These are phyloP conservation scores for Furcasterigmium sp. DNA, from an alignment of 2,329 filamentous ascomycete genomes.

Conservation along the genomic window DNA sequence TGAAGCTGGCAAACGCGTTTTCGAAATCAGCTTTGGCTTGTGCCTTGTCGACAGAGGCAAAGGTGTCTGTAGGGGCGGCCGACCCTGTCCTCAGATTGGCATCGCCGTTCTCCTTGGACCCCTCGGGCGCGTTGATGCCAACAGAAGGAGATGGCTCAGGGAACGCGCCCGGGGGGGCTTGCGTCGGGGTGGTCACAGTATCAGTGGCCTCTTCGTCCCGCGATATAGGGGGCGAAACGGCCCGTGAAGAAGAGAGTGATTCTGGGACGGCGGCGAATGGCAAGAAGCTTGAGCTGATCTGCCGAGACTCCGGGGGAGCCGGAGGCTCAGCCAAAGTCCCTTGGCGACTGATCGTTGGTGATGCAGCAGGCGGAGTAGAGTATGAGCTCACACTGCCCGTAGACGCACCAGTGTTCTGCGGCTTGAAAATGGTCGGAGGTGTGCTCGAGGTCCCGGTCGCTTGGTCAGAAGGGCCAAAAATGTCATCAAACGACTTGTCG, in stretches of 20 bases:
- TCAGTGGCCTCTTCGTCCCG: slow-evolving; percentile 48
- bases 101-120: neutral
- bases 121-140: neutral
- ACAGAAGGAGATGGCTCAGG: slow-evolving; percentile 32
- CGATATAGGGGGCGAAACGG: slow-evolving; percentile 65
- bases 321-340: slow-evolving; percentile 52
- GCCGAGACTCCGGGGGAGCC: slow-evolving; percentile 66
- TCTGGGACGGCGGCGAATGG: slow-evolving; percentile 63
- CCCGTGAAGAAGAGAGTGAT: slow-evolving; percentile 71
- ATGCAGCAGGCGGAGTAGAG: slow-evolving; percentile 50
- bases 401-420: slow-evolving; percentile 53
- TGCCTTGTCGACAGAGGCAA: slow-evolving; percentile 45
- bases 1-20: slow-evolving; percentile 75
- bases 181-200: slow-evolving; percentile 16
- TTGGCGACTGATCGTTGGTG: slow-evolving; percentile 59
- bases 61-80: slow-evolving; percentile 36
- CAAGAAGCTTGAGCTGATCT: slow-evolving; percentile 72
- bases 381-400: slow-evolving; percentile 46
- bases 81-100: neutral
- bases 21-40: slow-evolving; percentile 80
- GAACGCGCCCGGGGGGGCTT: slow-evolving; percentile 22
- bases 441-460: slow-evolving; percentile 34
- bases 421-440: slow-evolving; percentile 49
- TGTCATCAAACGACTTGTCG: slow-evolving; percentile 75
- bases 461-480: slow-evolving; percentile 70